These are phyloP conservation scores for Zygosaccharomyces sapae DNA, from an alignment of 1,139 yeast genomes.

Conservation along the genomic window DNA sequence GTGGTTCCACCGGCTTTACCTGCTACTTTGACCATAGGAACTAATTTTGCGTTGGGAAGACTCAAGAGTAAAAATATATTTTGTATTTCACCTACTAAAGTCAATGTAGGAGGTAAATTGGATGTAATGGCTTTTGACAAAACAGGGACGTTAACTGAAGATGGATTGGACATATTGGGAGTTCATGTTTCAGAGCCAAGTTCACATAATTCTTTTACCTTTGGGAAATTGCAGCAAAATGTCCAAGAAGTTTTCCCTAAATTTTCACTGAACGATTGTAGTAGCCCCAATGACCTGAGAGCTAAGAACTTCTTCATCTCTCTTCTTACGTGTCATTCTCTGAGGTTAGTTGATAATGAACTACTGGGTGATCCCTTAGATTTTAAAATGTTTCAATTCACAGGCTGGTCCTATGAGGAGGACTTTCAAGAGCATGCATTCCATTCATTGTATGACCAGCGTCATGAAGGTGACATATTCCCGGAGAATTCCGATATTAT, in stretches of 20 bases:
- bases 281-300: constrained; percentile 28
- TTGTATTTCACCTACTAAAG: constrained; percentile 90
- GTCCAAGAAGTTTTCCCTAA: constrained; percentile 36
- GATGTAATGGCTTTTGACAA: constrained; percentile 92
- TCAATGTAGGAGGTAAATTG: constrained; percentile 89
- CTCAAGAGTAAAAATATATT: constrained; percentile 65
- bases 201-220: constrained; percentile 49
- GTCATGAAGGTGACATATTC: constrained; percentile 38
- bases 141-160: constrained; percentile 96
- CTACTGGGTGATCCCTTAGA: constrained; percentile 92
- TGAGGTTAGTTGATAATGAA: constrained; percentile 72
- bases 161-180: constrained; percentile 90
- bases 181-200: constrained; percentile 52
- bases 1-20: constrained; percentile 99
- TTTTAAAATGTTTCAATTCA: constrained; percentile 85
- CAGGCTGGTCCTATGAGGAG: constrained; percentile 71
- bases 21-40: constrained; percentile 93
- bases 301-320: constrained; percentile 41
- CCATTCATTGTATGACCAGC: constrained; percentile 36
- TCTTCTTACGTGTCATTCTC: constrained; percentile 84
- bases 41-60: constrained; percentile 82
- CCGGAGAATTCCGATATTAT: constrained; percentile 43
- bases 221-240: constrained; percentile 45
- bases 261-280: constrained; percentile 31
- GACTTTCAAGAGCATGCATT: constrained; percentile 44